These are phyloP conservation scores for Talaromyces ruber DNA, from an alignment of 495 filamentous ascomycete species.

Conservation along the genomic window DNA sequence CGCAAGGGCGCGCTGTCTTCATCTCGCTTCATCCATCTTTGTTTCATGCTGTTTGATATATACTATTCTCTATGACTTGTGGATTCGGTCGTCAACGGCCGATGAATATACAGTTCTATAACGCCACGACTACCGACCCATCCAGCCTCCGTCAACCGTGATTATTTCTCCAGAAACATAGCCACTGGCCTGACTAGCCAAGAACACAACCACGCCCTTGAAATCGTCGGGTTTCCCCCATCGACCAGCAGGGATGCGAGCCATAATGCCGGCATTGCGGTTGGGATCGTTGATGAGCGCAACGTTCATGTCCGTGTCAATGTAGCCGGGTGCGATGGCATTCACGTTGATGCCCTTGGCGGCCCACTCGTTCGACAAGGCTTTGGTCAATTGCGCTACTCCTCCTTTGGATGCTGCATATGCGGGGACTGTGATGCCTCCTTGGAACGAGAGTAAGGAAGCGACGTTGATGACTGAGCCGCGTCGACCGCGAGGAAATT, in stretches of 20 bases:
- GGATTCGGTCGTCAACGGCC: background rate
- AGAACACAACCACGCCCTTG: constrained; percentile 71
- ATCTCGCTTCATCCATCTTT: background rate
- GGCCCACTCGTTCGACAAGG: constrained; percentile 82
- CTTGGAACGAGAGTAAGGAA: constrained; percentile 80
- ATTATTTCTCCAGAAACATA: constrained; percentile 79
- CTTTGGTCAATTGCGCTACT: constrained; percentile 79
- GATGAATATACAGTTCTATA: background rate
- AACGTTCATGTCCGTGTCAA: constrained; percentile 87
- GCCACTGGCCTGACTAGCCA: constrained; percentile 64
- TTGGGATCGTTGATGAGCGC: constrained; percentile 67
- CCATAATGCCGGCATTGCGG: constrained; percentile 64
- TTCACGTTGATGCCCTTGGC: constrained; percentile 71
- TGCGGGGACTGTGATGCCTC: constrained; percentile 82
- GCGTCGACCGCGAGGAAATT: constrained; percentile 43
- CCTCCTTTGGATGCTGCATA: constrained; percentile 88
- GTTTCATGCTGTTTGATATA: background rate
- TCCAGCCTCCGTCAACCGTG: constrained; percentile 89
- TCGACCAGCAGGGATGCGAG: constrained; percentile 73
- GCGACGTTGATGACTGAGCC: constrained; percentile 85
- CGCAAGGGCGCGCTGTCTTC: background rate
- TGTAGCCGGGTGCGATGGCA: constrained; percentile 73
- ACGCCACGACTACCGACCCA: constrained; percentile 55
- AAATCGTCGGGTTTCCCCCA: constrained; percentile 90
- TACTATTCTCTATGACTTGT: background rate